Conservation (phyloP, 768 basidiomycete species). For the Boletus vermiculosoides region DNA sequence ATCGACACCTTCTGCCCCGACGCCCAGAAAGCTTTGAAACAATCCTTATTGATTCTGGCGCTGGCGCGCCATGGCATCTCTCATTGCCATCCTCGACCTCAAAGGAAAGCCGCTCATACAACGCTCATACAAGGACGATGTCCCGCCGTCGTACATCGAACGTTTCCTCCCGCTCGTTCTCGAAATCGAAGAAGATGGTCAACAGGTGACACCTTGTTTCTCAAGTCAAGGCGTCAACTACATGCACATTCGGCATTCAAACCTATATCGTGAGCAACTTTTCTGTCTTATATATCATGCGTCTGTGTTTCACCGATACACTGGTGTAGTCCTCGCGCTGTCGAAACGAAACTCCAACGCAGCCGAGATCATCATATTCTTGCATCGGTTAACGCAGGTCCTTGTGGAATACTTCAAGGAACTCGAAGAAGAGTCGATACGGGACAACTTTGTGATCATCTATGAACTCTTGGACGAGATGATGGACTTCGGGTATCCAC, state of each 20-base stretch:
- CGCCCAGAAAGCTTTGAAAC: not conserved
- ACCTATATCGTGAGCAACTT: constrained; percentile 79
- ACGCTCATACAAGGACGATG: constrained; percentile 94
- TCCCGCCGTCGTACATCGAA: constrained; percentile 85
- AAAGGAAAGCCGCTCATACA: constrained; percentile 99
- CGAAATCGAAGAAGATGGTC: constrained; percentile 96
- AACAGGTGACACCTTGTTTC: constrained; percentile 95
- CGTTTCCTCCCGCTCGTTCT: constrained; percentile 90
- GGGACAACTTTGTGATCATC: constrained; percentile 99
- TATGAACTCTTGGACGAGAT: constrained; percentile 99
- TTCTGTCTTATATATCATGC: not conserved
- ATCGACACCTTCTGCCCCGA: not conserved
- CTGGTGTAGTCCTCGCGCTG: constrained; percentile 76
- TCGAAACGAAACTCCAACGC: constrained; percentile 97
- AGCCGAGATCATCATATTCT: constrained; percentile 93
- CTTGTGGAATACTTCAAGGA: constrained; percentile 99
- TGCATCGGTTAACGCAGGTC: constrained; percentile 90
- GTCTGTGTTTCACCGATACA: not conserved
- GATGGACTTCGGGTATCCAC: constrained; percentile 99
- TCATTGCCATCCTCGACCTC: constrained; percentile 95
- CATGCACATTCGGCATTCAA: constrained; percentile 98
- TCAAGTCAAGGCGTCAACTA: constrained; percentile 95
- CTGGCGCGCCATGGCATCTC: constrained; percentile 46
- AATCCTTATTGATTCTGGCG: not conserved
- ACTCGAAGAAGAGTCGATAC: constrained; percentile 97